Evolutionary conservation across 805 yeast genomes (phyloP).

Genomic region (Kodamaea leandrae): DNA sequence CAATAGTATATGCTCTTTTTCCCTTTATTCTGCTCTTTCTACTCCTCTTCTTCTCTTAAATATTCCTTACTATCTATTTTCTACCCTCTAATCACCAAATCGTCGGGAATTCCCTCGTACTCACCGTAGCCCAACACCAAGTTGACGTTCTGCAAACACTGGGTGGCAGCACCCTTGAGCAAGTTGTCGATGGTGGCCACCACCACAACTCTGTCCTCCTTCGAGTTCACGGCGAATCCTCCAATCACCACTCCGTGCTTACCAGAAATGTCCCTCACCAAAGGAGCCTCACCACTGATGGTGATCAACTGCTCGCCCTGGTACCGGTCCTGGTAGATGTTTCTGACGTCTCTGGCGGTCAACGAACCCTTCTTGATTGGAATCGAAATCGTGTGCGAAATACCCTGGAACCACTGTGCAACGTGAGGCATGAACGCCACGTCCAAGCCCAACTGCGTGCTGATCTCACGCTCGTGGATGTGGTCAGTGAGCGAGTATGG

Average conservation of each 20-base stretch:
- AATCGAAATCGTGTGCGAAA: slow-evolving; percentile 84
- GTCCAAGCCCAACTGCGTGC: slow-evolving; percentile 68
- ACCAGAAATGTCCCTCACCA: slow-evolving; percentile 86
- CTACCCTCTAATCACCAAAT: slow-evolving; percentile 51
- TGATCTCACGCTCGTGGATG: slow-evolving; percentile 92
- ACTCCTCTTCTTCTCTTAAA: not conserved
- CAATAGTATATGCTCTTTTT: too few species aligned
- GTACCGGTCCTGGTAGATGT: slow-evolving; percentile 83
- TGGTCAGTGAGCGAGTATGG: slow-evolving; percentile 97
- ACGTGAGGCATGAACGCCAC: slow-evolving; percentile 96
- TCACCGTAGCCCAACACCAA: slow-evolving; percentile 87
- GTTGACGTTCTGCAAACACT: slow-evolving; percentile 94
- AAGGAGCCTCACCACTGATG: slow-evolving; percentile 88
- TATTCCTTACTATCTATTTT: too few species aligned
- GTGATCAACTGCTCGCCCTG: slow-evolving; percentile 82
- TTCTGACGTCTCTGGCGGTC: slow-evolving; percentile 78
- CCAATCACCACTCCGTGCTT: slow-evolving; percentile 95
- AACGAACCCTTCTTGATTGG: slow-evolving; percentile 70
- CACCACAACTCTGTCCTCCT: slow-evolving; percentile 85
- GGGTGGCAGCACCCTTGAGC: slow-evolving; percentile 98
- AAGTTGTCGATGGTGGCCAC: slow-evolving; percentile 95
- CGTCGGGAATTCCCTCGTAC: slow-evolving; percentile 89
- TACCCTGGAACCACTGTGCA: slow-evolving; percentile 99
- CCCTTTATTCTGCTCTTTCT: not conserved
- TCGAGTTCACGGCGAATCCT: slow-evolving; percentile 89